phyloP scores from a whole-genome alignment of 2,329 filamentous ascomycete species.

The Cladophialophora chaetospira region DNA sequence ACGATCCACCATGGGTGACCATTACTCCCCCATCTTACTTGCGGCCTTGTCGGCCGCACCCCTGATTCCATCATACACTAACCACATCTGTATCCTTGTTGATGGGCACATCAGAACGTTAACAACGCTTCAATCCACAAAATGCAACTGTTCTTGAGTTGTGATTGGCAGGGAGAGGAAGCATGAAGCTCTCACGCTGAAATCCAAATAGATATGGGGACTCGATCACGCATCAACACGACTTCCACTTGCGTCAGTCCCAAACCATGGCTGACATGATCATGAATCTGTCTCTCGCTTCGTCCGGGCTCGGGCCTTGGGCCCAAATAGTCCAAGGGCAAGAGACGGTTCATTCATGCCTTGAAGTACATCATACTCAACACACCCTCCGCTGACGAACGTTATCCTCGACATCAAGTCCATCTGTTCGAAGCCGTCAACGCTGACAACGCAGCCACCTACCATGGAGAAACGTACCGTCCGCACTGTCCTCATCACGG shows the following conservation, averaged over 20 bases:
- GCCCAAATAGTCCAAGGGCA: too few species aligned
- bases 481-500: slow-evolving; percentile 31
- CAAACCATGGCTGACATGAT: neutral
- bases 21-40: too few species aligned
- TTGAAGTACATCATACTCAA: neutral
- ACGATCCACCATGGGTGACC: too few species aligned
- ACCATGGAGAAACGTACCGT: slow-evolving; percentile 1
- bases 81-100: neutral
- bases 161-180: neutral
- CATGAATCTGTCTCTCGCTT: neutral
- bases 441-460: neutral
- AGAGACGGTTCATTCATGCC: neutral
- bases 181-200: neutral
- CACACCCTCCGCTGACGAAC: too few species aligned
- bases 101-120: neutral
- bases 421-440: too few species aligned
- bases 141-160: neutral
- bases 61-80: neutral
- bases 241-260: neutral
- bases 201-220: neutral
- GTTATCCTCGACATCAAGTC: too few species aligned
- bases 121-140: neutral
- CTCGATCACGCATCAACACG: neutral
- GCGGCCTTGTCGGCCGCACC: too few species aligned
- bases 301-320: neutral